Evolutionary conservation across 2,329 filamentous ascomycete genomes (phyloP).

Genomic region (Xylariaceae sp.): DNA sequence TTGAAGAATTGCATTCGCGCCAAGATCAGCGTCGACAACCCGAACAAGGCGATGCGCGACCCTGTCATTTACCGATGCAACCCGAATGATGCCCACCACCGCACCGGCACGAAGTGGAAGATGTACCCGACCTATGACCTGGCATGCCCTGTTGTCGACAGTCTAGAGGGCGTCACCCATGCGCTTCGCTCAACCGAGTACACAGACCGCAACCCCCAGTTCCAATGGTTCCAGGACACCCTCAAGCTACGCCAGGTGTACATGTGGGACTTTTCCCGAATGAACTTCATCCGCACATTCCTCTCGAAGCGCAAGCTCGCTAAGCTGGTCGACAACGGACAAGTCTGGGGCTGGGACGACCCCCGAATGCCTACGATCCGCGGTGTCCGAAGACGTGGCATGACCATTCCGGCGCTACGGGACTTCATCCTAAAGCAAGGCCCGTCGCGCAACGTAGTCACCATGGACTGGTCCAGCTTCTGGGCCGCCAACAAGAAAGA

Average conservation of each 20-base stretch:
- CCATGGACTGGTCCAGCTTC: slow-evolving; percentile 75
- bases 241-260: slow-evolving; percentile 69
- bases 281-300: slow-evolving; percentile 80
- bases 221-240: slow-evolving; percentile 77
- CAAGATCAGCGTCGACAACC: slow-evolving; percentile 85
- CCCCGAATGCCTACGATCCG: slow-evolving; percentile 81
- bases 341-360: slow-evolving; percentile 81
- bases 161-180: slow-evolving; percentile 75
- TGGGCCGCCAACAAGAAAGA: slow-evolving; percentile 75
- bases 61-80: slow-evolving; percentile 98
- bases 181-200: slow-evolving; percentile 81
- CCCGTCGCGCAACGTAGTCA: slow-evolving; percentile 75
- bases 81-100: slow-evolving; percentile 59
- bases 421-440: slow-evolving; percentile 84
- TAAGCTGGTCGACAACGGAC: slow-evolving; percentile 70
- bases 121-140: slow-evolving; percentile 87
- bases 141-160: slow-evolving; percentile 75
- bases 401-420: slow-evolving; percentile 71
- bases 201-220: slow-evolving; percentile 79
- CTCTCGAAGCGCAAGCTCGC: slow-evolving; percentile 82
- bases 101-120: slow-evolving; percentile 75
- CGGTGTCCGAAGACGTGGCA: slow-evolving; percentile 69
- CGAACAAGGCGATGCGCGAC: slow-evolving; percentile 93
- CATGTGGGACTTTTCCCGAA: slow-evolving; percentile 79
- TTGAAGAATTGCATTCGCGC: slow-evolving; percentile 86